Evolutionary conservation across 352 stramenopile species (phyloP).

Genomic region (Globisporangium abappressorium): DNA sequence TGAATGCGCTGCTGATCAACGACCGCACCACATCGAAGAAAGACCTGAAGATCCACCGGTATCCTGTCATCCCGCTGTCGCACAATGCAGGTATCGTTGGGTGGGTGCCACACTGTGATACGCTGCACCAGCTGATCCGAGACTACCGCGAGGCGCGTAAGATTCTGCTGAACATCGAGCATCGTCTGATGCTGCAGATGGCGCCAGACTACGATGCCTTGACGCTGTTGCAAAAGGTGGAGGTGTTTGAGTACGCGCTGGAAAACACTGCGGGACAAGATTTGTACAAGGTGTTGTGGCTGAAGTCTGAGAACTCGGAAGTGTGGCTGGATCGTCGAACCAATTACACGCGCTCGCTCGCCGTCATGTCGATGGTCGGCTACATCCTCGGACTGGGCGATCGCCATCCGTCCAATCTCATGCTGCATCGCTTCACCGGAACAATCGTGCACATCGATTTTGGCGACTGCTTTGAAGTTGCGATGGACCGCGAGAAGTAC

Average conservation of each 20-base stretch:
- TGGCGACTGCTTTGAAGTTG: conserved; percentile 97
- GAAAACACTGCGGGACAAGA: conserved; percentile 95
- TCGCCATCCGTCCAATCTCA: conserved; percentile 99
- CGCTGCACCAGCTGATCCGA: conserved; percentile 96
- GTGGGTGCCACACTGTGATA: conserved; percentile 98
- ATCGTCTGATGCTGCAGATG: conserved; percentile 87
- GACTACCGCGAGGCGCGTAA: conserved; percentile 90
- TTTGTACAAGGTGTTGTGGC: conserved; percentile 94
- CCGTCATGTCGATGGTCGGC: conserved; percentile 98
- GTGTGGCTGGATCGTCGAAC: conserved; percentile 98
- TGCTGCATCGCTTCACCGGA: conserved; percentile 98
- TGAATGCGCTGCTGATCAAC: conserved; percentile 98
- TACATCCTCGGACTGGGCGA: conserved; percentile 99
- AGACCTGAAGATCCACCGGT: conserved; percentile 97
- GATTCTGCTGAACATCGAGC: conserved; percentile 94
- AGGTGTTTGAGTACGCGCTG: conserved; percentile 95
- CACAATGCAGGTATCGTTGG: conserved; percentile 98
- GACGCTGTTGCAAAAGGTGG: conserved; percentile 97
- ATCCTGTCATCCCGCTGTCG: conserved; percentile 97
- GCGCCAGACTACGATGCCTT: conserved; percentile 95
- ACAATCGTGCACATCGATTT: conserved; percentile 98
- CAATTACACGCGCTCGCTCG: conserved; percentile 96
- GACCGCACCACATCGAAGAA: conserved; percentile 96
- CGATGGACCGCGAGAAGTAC: conserved; percentile 98
- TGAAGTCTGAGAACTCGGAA: conserved; percentile 98